Conservation (phyloP, 2,329 filamentous ascomycete genomes). For the Proliferodiscus dingleyae region DNA sequence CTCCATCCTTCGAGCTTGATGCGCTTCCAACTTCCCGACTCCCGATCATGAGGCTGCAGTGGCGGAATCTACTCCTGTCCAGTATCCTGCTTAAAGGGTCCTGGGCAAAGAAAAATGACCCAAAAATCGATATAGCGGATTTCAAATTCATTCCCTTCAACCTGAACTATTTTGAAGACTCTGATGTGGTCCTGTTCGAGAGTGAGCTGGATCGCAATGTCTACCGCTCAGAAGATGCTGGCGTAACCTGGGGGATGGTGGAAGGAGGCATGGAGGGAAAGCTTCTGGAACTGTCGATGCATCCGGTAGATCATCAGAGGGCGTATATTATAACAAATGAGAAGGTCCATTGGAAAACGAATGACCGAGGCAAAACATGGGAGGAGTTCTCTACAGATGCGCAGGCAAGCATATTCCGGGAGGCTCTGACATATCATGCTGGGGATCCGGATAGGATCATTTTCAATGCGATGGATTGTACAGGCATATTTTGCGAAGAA, state of each 20-base stretch:
- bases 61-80: conserved; percentile 28
- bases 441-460: conserved; percentile 79
- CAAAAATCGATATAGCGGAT: conserved; percentile 57
- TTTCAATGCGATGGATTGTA: conserved; percentile 71
- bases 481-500: conserved; percentile 58
- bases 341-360: conserved; percentile 74
- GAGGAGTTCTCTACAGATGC: conserved; percentile 61
- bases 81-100: conserved; percentile 23
- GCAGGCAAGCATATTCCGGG: conserved; percentile 49
- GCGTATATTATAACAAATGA: conserved; percentile 74
- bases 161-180: conserved; percentile 88
- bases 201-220: conserved; percentile 60
- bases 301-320: conserved; percentile 70
- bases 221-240: conserved; percentile 76
- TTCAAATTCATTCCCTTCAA: conserved; percentile 64
- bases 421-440: conserved; percentile 72
- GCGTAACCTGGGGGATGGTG: conserved; percentile 67
- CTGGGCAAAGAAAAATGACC: conserved; percentile 39
- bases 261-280: conserved; percentile 59
- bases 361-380: conserved; percentile 81
- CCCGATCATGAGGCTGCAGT: conserved; percentile 33
- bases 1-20: no score
- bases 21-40: conserved; percentile 21
- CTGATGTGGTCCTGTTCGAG: conserved; percentile 72
- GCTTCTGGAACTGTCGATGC: conserved; percentile 62